Conservation (phyloP, 331 rosid genomes). For the Pyrus hybrid region DNA sequence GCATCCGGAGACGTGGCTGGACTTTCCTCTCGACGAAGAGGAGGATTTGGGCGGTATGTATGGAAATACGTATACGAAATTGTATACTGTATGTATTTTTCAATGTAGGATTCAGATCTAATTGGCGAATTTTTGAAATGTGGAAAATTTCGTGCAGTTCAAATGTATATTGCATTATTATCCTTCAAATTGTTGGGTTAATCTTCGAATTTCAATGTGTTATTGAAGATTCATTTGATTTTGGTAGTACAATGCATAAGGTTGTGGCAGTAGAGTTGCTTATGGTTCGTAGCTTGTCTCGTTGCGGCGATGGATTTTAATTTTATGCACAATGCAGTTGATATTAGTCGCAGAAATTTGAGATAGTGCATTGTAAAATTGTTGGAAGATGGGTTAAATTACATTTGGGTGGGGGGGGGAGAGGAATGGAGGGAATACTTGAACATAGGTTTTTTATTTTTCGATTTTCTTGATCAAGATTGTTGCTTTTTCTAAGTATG, state of each 20-base stretch:
- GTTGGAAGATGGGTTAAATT: neutral
- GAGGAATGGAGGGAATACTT: no score
- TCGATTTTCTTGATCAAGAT: neutral
- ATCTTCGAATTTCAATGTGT: neutral
- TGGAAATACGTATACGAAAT: neutral
- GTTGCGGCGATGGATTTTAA: neutral
- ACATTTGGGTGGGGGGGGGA: neutral
- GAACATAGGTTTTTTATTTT: neutral
- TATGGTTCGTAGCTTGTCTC: neutral
- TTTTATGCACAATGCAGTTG: neutral
- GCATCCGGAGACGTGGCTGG: slow-evolving; percentile 99
- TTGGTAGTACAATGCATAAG: neutral
- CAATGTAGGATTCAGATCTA: neutral
- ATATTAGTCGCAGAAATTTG: neutral
- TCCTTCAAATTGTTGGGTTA: neutral
- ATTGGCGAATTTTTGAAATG: neutral
- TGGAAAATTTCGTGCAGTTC: neutral
- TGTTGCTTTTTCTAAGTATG: neutral
- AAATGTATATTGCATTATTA: neutral
- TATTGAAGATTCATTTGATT: neutral
- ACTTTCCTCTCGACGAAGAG: slow-evolving; percentile 89
- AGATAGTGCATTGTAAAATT: neutral
- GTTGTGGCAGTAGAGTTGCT: neutral
- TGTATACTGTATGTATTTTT: neutral
- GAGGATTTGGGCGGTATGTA: slow-evolving; percentile 68